Conservation (phyloP, 495 filamentous ascomycete species). For the Acidomyces sp. region DNA sequence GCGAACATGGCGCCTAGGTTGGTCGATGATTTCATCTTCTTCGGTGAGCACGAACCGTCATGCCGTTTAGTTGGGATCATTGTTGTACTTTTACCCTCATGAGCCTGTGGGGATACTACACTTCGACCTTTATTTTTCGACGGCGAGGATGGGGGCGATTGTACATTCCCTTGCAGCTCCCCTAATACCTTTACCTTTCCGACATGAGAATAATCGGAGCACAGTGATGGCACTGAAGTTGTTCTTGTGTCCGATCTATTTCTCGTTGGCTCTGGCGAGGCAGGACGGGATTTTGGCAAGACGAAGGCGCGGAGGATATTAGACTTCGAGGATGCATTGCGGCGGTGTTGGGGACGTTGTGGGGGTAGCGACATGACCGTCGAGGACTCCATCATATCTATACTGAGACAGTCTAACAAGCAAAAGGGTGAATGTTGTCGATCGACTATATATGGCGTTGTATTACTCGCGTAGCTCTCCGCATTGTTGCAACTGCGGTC, state of each 20-base stretch:
- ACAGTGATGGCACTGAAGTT: constrained; percentile 17
- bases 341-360: constrained; percentile 10
- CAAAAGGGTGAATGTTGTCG: too few species aligned
- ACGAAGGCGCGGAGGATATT: constrained; percentile 17
- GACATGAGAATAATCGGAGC: constrained; percentile 27
- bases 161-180: constrained; percentile 17
- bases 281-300: constrained; percentile 10
- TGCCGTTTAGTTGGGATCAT: constrained; percentile 38
- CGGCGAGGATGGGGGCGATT: constrained; percentile 14
- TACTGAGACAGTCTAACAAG: too few species aligned
- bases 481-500: too few species aligned
- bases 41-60: constrained; percentile 42
- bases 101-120: background rate
- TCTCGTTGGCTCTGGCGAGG: background rate
- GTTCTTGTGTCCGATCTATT: background rate
- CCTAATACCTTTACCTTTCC: constrained; percentile 13
- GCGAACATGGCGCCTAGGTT: constrained; percentile 55
- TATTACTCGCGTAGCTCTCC: too few species aligned
- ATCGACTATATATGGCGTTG: too few species aligned
- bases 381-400: constrained; percentile 1
- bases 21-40: constrained; percentile 75
- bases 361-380: background rate
- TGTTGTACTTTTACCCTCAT: constrained; percentile 30
- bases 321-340: constrained; percentile 19
- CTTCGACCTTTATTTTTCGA: constrained; percentile 9